These are phyloP conservation scores for Colletotrichum cordylinicola DNA, from an alignment of 2,329 filamentous ascomycete genomes.

Conservation along the genomic window DNA sequence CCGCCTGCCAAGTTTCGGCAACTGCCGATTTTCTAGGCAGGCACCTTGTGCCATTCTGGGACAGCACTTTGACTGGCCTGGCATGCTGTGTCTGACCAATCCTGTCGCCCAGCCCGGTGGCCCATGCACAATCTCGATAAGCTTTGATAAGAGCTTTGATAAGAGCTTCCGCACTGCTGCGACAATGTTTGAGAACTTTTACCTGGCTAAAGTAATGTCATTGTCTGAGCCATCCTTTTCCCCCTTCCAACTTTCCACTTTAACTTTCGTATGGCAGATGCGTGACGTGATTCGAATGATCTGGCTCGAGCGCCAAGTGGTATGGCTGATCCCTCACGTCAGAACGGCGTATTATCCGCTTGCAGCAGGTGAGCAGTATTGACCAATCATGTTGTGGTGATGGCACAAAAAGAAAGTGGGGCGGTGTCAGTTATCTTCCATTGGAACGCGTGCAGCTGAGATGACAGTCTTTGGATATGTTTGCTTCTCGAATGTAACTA, in stretches of 20 bases:
- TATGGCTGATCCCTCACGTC: not conserved
- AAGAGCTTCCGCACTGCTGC: not conserved
- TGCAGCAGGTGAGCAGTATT: not conserved
- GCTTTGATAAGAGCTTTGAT: not conserved
- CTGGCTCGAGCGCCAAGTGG: not conserved
- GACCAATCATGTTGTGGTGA: not conserved
- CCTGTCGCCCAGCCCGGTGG: not conserved
- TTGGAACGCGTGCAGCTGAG: too few relatives aligned
- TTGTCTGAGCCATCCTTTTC: not conserved
- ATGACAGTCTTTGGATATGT: too few relatives aligned
- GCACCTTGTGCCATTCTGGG: not conserved
- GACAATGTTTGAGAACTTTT: not conserved
- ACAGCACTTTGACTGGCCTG: too few relatives aligned
- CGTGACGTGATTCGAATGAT: not conserved
- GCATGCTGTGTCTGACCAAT: not conserved
- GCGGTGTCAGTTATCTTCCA: too few relatives aligned
- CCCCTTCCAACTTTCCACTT: not conserved
- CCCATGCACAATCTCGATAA: not conserved
- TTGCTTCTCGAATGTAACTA: too few relatives aligned
- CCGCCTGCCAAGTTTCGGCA: too few relatives aligned
- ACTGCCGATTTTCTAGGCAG: not conserved
- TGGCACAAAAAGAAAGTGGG: too few relatives aligned
- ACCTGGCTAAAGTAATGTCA: not conserved
- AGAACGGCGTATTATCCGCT: not conserved
- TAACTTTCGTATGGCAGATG: not conserved